Conservation (phyloP, 2,329 filamentous ascomycete species). For the Claviceps sp. region DNA sequence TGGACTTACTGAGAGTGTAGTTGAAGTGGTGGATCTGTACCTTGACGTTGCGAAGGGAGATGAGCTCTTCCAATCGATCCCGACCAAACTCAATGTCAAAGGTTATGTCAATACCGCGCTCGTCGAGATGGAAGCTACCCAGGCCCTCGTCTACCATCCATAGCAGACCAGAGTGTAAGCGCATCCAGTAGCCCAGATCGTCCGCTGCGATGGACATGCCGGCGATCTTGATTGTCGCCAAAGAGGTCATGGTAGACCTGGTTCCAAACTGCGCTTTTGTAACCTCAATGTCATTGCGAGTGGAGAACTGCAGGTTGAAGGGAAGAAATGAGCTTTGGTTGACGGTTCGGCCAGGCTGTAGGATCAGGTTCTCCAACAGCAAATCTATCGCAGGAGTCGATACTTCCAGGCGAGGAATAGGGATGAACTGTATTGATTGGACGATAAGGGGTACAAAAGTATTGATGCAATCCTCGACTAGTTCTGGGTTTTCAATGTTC, state of each 20-base stretch:
- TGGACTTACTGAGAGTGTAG: constrained; percentile 62
- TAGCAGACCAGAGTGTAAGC: constrained; percentile 62
- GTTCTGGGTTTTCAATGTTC: constrained; percentile 51
- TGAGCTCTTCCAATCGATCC: constrained; percentile 65
- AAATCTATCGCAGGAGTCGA: constrained; percentile 74
- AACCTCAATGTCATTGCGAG: constrained; percentile 76
- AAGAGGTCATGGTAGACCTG: constrained; percentile 50
- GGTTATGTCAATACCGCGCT: constrained; percentile 74
- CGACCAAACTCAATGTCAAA: constrained; percentile 74
- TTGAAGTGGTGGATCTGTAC: constrained; percentile 80
- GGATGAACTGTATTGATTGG: constrained; percentile 69
- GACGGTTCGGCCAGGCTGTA: constrained; percentile 75
- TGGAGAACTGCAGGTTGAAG: constrained; percentile 67
- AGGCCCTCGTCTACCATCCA: constrained; percentile 72
- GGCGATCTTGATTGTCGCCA: constrained; percentile 65
- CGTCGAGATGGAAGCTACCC: constrained; percentile 72
- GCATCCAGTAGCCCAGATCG: constrained; percentile 82
- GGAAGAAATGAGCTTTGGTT: constrained; percentile 84
- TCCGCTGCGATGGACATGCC: constrained; percentile 75
- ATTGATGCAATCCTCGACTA: constrained; percentile 63
- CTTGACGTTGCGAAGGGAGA: constrained; percentile 61
- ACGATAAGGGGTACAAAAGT: constrained; percentile 71
- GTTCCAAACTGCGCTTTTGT: constrained; percentile 57
- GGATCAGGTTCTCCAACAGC: constrained; percentile 76
- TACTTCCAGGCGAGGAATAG: constrained; percentile 81